phyloP scores from a whole-genome alignment of 2,329 filamentous ascomycete species.

The Cercospora brassicicola region DNA sequence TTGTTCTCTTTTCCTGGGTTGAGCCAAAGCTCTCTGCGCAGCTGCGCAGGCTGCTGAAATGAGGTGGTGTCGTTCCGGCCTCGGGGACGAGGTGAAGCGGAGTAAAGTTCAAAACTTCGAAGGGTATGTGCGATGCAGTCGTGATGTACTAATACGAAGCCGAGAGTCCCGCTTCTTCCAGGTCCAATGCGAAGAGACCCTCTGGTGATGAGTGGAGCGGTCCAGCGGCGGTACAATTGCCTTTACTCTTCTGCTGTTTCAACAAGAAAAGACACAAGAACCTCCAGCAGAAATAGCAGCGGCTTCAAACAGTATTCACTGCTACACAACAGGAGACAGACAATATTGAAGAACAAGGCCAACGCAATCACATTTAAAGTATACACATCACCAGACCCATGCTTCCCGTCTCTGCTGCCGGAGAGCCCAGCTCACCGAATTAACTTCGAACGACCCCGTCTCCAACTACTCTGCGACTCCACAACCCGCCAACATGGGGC shows the following conservation, averaged over 20 bases:
- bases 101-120: not conserved
- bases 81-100: not conserved
- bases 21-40: not conserved
- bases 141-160: not conserved
- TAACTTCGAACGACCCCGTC: not conserved
- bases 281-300: not conserved
- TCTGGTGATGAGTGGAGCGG: not conserved
- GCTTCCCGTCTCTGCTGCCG: not conserved
- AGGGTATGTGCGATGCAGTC: not conserved
- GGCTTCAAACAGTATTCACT: not conserved
- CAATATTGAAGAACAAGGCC: not conserved
- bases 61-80: not conserved
- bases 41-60: not conserved
- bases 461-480: not conserved
- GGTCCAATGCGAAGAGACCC: not conserved
- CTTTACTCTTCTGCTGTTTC: not conserved
- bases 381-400: not conserved
- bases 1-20: not conserved
- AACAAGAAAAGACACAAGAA: not conserved
- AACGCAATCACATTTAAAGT: not conserved
- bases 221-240: not conserved
- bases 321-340: not conserved
- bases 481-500: not conserved
- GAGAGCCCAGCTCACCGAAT: not conserved
- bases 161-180: conserved; percentile 2